phyloP scores from a whole-genome alignment of 1,284 basidiomycete species.

The Leccinum ponderosum region DNA sequence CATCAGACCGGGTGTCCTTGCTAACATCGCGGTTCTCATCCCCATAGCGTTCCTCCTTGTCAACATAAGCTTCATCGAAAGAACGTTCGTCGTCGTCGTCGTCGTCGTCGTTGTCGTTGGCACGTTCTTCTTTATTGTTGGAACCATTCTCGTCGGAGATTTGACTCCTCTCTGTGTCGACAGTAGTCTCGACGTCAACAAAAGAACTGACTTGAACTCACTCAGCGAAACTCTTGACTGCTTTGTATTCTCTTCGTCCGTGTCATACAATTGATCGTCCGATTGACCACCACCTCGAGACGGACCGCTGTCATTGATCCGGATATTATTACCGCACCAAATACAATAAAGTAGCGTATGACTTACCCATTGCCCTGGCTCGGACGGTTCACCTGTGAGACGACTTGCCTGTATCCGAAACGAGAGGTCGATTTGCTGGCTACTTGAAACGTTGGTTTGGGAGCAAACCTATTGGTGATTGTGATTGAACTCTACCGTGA shows the following conservation, averaged over 20 bases:
- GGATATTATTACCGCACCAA: background rate
- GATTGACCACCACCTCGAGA: background rate
- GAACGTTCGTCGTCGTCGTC: background rate
- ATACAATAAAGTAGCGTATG: background rate
- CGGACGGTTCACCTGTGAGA: background rate
- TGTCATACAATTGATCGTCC: background rate
- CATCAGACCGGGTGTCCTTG: background rate
- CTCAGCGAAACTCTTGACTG: background rate
- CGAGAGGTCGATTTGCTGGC: background rate
- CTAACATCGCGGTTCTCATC: background rate
- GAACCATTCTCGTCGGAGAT: background rate
- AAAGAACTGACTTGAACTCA: background rate
- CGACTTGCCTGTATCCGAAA: background rate
- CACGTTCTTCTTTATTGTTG: background rate
- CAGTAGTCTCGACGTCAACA: background rate
- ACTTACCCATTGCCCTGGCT: background rate
- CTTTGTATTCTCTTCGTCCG: background rate
- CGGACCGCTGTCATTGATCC: background rate
- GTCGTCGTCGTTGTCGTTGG: too few relatives aligned
- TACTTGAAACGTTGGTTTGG: background rate
- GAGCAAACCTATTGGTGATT: background rate
- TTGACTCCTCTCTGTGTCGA: background rate
- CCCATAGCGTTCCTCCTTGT: background rate
- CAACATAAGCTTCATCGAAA: background rate
- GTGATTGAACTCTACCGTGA: background rate